phyloP scores from a whole-genome alignment of 2,329 filamentous ascomycete genomes.

The Furcasterigmium sp. region DNA sequence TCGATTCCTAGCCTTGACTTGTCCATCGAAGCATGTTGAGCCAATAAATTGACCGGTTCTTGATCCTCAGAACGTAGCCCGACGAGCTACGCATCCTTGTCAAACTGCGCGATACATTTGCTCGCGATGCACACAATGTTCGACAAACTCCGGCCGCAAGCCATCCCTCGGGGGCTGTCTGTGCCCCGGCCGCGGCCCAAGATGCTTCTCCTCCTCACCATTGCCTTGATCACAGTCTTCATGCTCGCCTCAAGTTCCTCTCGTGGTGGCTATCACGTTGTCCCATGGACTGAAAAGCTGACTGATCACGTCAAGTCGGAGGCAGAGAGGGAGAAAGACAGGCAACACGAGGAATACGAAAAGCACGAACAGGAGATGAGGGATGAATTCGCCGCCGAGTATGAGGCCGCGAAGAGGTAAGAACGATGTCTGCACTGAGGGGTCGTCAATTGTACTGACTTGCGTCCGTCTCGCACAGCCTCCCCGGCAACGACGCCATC shows the following conservation, averaged over 20 bases:
- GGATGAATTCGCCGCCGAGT: constrained; percentile 23
- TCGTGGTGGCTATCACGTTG: constrained; percentile 24
- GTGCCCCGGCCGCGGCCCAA: constrained; percentile 32
- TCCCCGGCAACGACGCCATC: constrained; percentile 43
- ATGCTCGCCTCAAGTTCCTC: constrained; percentile 34
- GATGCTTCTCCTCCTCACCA: constrained; percentile 32
- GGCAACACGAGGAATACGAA: constrained; percentile 11
- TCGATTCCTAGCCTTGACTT: neutral
- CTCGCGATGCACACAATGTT: constrained; percentile 4
- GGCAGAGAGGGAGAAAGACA: constrained; percentile 9
- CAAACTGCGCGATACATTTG: neutral
- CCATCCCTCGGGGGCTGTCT: constrained; percentile 12
- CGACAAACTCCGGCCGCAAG: constrained; percentile 20
- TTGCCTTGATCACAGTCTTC: constrained; percentile 36
- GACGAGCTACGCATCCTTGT: neutral
- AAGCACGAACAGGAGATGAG: constrained; percentile 22
- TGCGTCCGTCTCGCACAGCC: constrained; percentile 20
- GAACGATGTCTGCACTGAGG: constrained; percentile 11
- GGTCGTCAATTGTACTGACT: constrained; percentile 10
- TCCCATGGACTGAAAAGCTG: constrained; percentile 19
- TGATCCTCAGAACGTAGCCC: too few species aligned
- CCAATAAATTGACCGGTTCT: too few species aligned
- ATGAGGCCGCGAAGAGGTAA: constrained; percentile 34
- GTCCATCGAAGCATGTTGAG: too few species aligned
- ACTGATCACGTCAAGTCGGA: neutral